A percentile compares a stretch with the other conserved stretches of the same genome.
Evolutionary conservation across 306 rosid genomes (phyloP).

Genomic region (Lathyrus tuberosus): DNA sequence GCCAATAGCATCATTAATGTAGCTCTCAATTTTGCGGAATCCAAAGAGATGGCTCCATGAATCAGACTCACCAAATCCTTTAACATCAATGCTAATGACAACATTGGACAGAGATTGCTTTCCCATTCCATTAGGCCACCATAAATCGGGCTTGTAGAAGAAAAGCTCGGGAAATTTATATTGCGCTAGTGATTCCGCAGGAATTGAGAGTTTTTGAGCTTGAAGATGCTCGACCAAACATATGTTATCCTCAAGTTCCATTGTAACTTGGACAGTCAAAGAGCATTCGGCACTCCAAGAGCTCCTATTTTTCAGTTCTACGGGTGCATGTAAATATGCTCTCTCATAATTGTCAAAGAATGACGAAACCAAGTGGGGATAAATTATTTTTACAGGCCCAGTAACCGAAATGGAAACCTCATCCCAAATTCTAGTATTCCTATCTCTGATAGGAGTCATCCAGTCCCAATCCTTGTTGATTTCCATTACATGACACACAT

Average conservation of each 20-base stretch:
- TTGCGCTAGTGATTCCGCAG: slow-evolving; percentile 63
- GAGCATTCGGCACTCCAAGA: slow-evolving; percentile 74
- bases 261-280: slow-evolving; percentile 73
- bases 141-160: too few relatives aligned
- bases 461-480: too few relatives aligned
- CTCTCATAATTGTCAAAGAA: slow-evolving; percentile 78
- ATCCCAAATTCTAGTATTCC: slow-evolving; percentile 99
- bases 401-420: slow-evolving; percentile 77
- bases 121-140: too few relatives aligned
- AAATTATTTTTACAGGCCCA: slow-evolving; percentile 91
- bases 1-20: too few relatives aligned
- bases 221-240: slow-evolving; percentile 79
- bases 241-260: slow-evolving; percentile 66
- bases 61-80: too few relatives aligned
- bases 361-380: slow-evolving; percentile 92
- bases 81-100: too few relatives aligned
- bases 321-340: slow-evolving; percentile 73
- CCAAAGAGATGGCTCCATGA: too few relatives aligned
- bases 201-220: slow-evolving; percentile 62
- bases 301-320: slow-evolving; percentile 83
- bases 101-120: too few relatives aligned
- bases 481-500: too few relatives aligned
- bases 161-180: slow-evolving; percentile 62
- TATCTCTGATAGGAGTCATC: too few relatives aligned
- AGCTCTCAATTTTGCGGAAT: too few relatives aligned